Evolutionary conservation across 331 rosid genomes (phyloP), one percentile per base, ranked within the genome.

Genomic region (Pyrus hybrid): DNA sequence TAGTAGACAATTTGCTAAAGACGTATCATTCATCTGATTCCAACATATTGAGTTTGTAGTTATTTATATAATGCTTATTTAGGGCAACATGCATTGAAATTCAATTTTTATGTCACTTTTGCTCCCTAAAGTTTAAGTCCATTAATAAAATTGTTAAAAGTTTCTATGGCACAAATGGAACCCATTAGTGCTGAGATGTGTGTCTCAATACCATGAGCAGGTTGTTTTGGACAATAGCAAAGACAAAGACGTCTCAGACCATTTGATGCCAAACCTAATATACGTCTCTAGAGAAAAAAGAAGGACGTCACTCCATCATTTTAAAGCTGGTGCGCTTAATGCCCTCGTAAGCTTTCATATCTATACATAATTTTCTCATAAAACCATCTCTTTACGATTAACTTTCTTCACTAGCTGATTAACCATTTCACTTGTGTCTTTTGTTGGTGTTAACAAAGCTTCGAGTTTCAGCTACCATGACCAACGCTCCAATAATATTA

Each of bases 261-360:
- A 79, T 23, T 2, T 13, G 3, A 68, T 86, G 76, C 91, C 91
- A 28, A 87, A 75, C 57, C 80, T 87, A n/a, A 53, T 87, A 3
- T 87, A 87, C n/a, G 79, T 82, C 47, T 87, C 85, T 0, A 77
- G 91, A 67, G 74, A 87, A 28, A 87, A 84, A 66, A 77, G 69
- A 63, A 54, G 3, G 62, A 68, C 72, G 21, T 71, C 88, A 2
- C 58, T 25, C 16, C 91, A 87, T 70, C 49, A 87, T 72, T 87
- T 84, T 37, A 87, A 87, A 53, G 85, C 86, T 18, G 91, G 88
- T 12, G 86, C 91, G 47, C 88, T 87, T 2, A 87, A 87, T 60
- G 78, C 64, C 18, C 68, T 87, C 5, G 91, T 87, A 80, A 76
- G 77, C 11, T 62, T 62, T 41, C 47, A 11, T 41, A 41, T 11